phyloP scores from a whole-genome alignment of 2,329 filamentous ascomycete genomes.

The Fusarium coffeatum region DNA sequence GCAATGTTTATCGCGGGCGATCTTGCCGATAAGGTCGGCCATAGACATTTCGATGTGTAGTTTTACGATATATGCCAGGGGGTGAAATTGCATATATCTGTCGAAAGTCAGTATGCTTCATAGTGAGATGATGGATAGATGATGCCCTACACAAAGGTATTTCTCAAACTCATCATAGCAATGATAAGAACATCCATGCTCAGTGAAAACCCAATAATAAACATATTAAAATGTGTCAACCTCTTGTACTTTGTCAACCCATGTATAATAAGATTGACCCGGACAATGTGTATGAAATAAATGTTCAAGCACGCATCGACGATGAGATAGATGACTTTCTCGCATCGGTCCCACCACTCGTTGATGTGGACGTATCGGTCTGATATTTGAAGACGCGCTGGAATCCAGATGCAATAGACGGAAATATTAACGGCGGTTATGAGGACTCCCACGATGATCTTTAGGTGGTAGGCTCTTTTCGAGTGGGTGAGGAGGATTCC shows the following conservation, averaged over 20 bases:
- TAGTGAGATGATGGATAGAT: not conserved
- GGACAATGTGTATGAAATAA: constrained; percentile 45
- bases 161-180: constrained; percentile 46
- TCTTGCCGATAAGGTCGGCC: constrained; percentile 61
- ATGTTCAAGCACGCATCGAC: constrained; percentile 42
- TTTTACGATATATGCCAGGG: constrained; percentile 65
- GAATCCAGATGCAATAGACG: constrained; percentile 46
- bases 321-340: constrained; percentile 47
- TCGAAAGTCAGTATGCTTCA: not conserved
- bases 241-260: constrained; percentile 44
- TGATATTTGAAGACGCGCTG: constrained; percentile 41
- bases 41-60: constrained; percentile 67
- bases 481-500: constrained; percentile 41
- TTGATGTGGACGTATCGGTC: constrained; percentile 44
- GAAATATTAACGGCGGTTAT: constrained; percentile 46
- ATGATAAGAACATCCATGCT: constrained; percentile 47
- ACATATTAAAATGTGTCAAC: constrained; percentile 46
- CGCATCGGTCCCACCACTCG: constrained; percentile 45
- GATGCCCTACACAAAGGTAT: constrained; percentile 44
- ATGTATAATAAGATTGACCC: constrained; percentile 33
- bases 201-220: constrained; percentile 45
- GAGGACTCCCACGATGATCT: constrained; percentile 33
- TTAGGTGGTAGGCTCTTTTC: constrained; percentile 33
- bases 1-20: constrained; percentile 44
- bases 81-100: constrained; percentile 62